These are phyloP conservation scores for Amylostereum areolatum DNA, from an alignment of 1,284 basidiomycete species.

Conservation along the genomic window DNA sequence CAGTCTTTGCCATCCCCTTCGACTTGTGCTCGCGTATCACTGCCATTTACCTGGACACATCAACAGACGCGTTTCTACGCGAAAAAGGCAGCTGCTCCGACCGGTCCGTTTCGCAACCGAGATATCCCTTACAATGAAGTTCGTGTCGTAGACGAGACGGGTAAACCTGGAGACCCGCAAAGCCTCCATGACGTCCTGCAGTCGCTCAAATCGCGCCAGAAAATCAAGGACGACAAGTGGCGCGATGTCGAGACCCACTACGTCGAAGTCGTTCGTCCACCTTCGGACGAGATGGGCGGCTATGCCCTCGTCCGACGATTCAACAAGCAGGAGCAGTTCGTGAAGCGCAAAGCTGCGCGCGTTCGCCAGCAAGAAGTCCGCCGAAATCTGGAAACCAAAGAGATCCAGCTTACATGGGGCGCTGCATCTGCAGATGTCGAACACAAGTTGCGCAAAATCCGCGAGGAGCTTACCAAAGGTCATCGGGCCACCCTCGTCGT, in stretches of 20 bases:
- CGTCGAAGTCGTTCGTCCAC: constrained; percentile 43
- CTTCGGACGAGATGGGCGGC: constrained; percentile 30
- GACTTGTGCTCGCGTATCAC: neutral
- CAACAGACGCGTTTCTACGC: neutral
- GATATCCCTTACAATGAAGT: constrained; percentile 29
- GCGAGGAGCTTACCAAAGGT: constrained; percentile 54
- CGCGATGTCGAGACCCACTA: constrained; percentile 33
- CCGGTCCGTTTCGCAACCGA: constrained; percentile 11
- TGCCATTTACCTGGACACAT: no score
- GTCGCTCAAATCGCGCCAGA: constrained; percentile 1
- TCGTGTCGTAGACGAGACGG: constrained; percentile 44
- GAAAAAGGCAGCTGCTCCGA: neutral
- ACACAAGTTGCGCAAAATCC: constrained; percentile 62
- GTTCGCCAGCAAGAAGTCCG: neutral
- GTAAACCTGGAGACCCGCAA: constrained; percentile 30
- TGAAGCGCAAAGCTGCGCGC: constrained; percentile 20
- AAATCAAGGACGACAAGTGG: constrained; percentile 1
- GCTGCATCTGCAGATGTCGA: constrained; percentile 53
- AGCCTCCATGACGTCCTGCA: constrained; percentile 33
- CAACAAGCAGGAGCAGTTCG: constrained; percentile 29
- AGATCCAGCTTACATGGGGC: constrained; percentile 71
- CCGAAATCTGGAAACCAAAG: constrained; percentile 17
- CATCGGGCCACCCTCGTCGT: constrained; percentile 54
- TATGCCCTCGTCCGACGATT: constrained; percentile 44
- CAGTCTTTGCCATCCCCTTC: neutral